Evolutionary conservation across 208 protist species (phyloP), one percentile per base, ranked within the genome.

Genomic region (Plasmodiophora brassicae): DNA sequence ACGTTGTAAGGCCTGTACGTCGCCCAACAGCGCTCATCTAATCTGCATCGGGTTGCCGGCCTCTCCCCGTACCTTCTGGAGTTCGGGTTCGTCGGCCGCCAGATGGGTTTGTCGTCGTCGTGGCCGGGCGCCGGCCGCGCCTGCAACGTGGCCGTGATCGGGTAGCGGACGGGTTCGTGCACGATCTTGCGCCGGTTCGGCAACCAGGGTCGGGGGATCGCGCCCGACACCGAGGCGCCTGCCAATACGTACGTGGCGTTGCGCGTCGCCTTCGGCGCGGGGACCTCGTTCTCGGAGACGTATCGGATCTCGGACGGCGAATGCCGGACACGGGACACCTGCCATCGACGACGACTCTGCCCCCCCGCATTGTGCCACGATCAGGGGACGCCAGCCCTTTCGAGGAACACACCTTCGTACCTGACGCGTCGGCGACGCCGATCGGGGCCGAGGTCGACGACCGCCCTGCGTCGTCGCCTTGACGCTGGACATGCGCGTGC

Each of bases 31-130:
- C 5, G 41, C n/a, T 5, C 65, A 38, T 78, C 41, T 14, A n/a
- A 14, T 78, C n/a, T n/a, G n/a, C 41, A 36, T 78, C n/a, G 14
- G n/a, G 41, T 14, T 78, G 65, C 5, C 20, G n/a, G n/a, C 20
- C 10, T 38, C 5, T n/a, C n/a, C n/a, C n/a, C n/a, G n/a, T n/a
- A 78, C 65, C 65, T 78, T 78, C 65, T 78, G 65, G 14, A 38
- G n/a, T 78, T 78, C 14, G 65, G 65, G n/a, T 78, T 78, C 32
- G 65, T 78, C 65, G 65, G 65, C 41, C 41, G 32, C 65, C 65
- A 78, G 14, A 57, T 57, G 14, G 20, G 14, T 25, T 57, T 25
- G 50, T 57, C 25, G 50, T 28, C 50, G 50, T 57, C 25, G 20
- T 57, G 50, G 25, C 25, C 20, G 25, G 14, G 14, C 25, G 25